These are phyloP conservation scores for Pichia sporocuriosa DNA, from an alignment of 805 yeast genomes.

Conservation along the genomic window DNA sequence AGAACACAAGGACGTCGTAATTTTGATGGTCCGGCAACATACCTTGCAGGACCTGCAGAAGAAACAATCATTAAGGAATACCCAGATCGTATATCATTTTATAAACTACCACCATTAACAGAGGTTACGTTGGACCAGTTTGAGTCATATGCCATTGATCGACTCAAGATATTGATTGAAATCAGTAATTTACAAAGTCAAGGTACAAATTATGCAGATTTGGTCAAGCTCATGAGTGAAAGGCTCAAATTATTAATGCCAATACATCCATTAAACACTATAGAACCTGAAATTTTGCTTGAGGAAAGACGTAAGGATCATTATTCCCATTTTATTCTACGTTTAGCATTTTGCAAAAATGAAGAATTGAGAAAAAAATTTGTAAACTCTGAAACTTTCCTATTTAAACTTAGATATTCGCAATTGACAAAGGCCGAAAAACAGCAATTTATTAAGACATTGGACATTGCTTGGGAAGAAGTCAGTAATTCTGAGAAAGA, in stretches of 20 bases:
- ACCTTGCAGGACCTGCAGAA: constrained; percentile 1
- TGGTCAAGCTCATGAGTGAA: constrained; percentile 59
- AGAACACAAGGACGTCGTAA: constrained; percentile 69
- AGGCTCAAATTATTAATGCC: constrained; percentile 61
- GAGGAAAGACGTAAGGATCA: constrained; percentile 81
- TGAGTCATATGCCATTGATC: constrained; percentile 92
- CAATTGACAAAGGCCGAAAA: constrained; percentile 61
- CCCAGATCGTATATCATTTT: constrained; percentile 64
- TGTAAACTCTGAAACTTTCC: constrained; percentile 62
- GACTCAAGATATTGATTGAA: constrained; percentile 76
- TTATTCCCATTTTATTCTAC: constrained; percentile 80
- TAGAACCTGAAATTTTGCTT: constrained; percentile 33
- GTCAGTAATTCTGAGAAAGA: constrained; percentile 58
- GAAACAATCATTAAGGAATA: constrained; percentile 26
- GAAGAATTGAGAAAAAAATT: constrained; percentile 80
- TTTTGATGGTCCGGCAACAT: constrained; percentile 35
- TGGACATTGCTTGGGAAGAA: constrained; percentile 66
- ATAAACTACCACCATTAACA: constrained; percentile 66
- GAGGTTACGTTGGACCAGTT: constrained; percentile 91
- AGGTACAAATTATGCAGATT: constrained; percentile 56
- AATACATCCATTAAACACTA: constrained; percentile 37
- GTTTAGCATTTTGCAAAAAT: constrained; percentile 83
- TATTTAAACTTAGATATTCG: constrained; percentile 70
- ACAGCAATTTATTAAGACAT: constrained; percentile 54
- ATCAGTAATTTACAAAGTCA: constrained; percentile 70